A percentile compares a stretch with the other conserved stretches of the same genome.
Evolutionary conservation across 2,329 filamentous ascomycete species (phyloP).

Genomic region (Parascedosporium putredinis): DNA sequence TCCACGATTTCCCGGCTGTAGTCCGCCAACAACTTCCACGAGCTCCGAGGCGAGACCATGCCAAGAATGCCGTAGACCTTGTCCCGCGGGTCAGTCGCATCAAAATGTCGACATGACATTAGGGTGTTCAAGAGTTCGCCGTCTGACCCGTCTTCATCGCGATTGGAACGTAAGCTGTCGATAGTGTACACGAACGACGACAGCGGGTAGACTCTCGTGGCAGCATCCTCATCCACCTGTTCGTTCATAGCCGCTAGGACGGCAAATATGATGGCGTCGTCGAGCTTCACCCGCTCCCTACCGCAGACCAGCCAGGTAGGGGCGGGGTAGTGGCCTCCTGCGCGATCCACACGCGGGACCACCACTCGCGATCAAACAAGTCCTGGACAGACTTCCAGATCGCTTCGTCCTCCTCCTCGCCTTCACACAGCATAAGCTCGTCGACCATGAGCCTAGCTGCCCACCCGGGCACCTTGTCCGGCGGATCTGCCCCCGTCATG

Average conservation of each 20-base stretch:
- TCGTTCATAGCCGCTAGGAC: slow-evolving; percentile 11
- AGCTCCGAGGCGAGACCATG: slow-evolving; percentile 10
- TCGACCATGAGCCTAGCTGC: slow-evolving; percentile 9
- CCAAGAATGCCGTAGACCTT: slow-evolving; percentile 18
- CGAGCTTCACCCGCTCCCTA: slow-evolving; percentile 6
- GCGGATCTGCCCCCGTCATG: neutral
- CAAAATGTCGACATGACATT: slow-evolving; percentile 11
- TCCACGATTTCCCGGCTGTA: slow-evolving; percentile 15
- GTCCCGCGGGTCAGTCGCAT: slow-evolving; percentile 15
- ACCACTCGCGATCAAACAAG: slow-evolving; percentile 12
- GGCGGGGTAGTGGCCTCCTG: slow-evolving; percentile 9
- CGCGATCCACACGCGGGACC: slow-evolving; percentile 11
- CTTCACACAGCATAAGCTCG: slow-evolving; percentile 12
- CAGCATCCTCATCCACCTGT: slow-evolving; percentile 11
- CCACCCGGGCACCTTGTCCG: slow-evolving; percentile 9
- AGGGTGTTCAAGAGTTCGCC: slow-evolving; percentile 10
- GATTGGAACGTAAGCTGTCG: slow-evolving; percentile 9
- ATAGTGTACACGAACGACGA: slow-evolving; percentile 12
- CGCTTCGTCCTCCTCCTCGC: slow-evolving; percentile 6
- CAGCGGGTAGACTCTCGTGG: slow-evolving; percentile 11
- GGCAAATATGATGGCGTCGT: slow-evolving; percentile 11
- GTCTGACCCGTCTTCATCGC: slow-evolving; percentile 4
- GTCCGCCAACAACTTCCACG: slow-evolving; percentile 9
- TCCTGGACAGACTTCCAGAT: slow-evolving; percentile 11
- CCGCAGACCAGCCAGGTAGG: slow-evolving; percentile 12